Base-by-base conservation (phyloP, 1,139 yeast species). In the Starmera stellimalicola region DNA sequence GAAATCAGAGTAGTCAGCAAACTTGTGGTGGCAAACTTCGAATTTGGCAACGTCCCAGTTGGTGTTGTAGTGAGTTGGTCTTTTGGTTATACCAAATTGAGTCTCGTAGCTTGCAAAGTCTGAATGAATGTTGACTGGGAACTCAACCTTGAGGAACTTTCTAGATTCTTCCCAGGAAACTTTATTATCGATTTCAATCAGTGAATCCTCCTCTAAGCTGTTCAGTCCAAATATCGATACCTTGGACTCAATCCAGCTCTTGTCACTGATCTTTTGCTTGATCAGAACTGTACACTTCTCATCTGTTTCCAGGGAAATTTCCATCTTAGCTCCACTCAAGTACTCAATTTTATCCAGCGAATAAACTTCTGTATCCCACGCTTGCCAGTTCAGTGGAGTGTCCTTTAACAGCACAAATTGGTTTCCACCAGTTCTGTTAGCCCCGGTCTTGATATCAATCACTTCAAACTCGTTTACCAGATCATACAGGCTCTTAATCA, bases 21-120 rank as follows among this genome's bases (percentile, higher is more conserved):
- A 91, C 53, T 84, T 83, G 58, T 91, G 97, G 49, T 82, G 88
- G 47, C 95, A 84, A 16, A 87, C 95, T 58, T 91, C 98, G 57
- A 91, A 91, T 57, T 87, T 87, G 39, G 97, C 97, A 27, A 79
- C 80, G 52, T 88, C 98, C 97, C 97, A 88, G 2, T 85, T 63
- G 2, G 97, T 88, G 54, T 91, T 91, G 62, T 68, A 88, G 56
- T 88, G 97, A 1, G 97, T 91, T 30, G 97, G 94, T 46, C 97
- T 73, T 48, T 72, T 76, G 11, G 94, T 91, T 33, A 82, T 60
- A 38, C 97, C 97, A 59, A 83, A 91, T 54, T 87, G 95, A 2
- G 96, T 87, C 56, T 91, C 98, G 55, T 84, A 91, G 36, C 75
- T 73, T 2, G 95, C 97, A 37, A 54, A 66, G 25, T 88, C 91